Percentiles rank a stretch among this genome's conserved stretches.
Conservation (phyloP, 257 asterid genomes). For the Petrea volubilis region DNA sequence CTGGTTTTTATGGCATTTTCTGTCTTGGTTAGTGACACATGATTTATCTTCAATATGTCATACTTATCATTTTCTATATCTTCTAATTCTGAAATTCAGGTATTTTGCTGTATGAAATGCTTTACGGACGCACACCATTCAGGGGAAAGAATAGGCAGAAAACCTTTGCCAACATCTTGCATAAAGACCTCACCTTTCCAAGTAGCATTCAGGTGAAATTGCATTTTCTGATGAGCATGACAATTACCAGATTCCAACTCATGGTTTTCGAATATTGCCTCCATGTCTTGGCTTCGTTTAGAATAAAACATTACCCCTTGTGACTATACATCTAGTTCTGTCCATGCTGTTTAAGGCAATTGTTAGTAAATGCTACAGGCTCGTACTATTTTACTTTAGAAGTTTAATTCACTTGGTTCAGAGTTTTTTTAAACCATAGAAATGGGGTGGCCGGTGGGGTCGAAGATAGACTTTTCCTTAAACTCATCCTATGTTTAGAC, state of each 20-base stretch:
- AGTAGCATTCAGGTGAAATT: conserved; percentile 85
- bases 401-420: background rate
- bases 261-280: background rate
- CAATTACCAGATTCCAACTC: background rate
- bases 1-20: background rate
- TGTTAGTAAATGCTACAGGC: background rate
- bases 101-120: conserved; percentile 88
- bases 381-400: background rate
- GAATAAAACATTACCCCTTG: background rate
- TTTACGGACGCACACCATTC: conserved; percentile 96
- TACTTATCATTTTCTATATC: conserved; percentile 7
- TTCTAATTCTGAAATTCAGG: conserved; percentile 46
- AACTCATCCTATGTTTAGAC: too few species aligned
- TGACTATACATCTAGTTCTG: background rate
- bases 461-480: too few species aligned
- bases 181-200: conserved; percentile 97
- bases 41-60: background rate
- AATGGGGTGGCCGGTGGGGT: too few species aligned
- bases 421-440: too few species aligned
- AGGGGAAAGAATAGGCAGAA: conserved; percentile 97
- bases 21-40: background rate
- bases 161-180: conserved; percentile 88
- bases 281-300: background rate
- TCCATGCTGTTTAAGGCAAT: background rate
- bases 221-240: background rate